Percentiles rank a stretch among this genome's conserved stretches.
Evolutionary conservation across 108 stramenopile genomes (phyloP).

Genomic region (Parmales sp.): DNA sequence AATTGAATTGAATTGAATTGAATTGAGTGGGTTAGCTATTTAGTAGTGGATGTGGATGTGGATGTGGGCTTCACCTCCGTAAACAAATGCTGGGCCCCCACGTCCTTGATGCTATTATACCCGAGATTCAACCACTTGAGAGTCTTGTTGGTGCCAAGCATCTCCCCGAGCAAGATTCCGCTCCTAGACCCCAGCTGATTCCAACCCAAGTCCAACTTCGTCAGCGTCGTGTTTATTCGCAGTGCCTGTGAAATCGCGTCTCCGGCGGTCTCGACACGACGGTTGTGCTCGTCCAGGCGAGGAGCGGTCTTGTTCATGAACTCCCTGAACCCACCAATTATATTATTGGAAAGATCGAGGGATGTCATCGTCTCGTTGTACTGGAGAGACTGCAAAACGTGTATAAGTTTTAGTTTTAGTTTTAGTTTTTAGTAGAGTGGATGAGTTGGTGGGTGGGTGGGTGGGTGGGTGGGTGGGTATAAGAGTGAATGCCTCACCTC

Average conservation of each 20-base stretch:
- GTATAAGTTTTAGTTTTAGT: neutral
- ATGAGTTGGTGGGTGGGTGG: no score
- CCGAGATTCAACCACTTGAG: neutral
- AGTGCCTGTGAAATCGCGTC: neutral
- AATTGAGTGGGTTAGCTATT: no score
- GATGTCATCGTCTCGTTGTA: neutral
- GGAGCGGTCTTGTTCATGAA: constrained; percentile 3
- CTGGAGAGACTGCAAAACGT: neutral
- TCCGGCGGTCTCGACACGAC: neutral
- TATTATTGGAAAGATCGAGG: neutral
- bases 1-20: no score
- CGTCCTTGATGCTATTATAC: no score
- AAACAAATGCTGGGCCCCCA: no score
- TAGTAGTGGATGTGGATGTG: no score
- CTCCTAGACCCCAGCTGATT: constrained; percentile 5
- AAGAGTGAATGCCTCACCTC: no score
- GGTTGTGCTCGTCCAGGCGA: neutral
- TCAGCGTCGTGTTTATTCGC: constrained; percentile 2
- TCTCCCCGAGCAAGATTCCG: neutral
- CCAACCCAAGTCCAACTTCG: neutral
- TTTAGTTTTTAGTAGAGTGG: no score
- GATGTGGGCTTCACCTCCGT: no score
- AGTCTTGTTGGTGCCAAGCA: constrained; percentile 4
- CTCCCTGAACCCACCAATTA: constrained; percentile 3
- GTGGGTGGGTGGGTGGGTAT: no score